Evolutionary conservation across 1,284 basidiomycete genomes (phyloP), one percentile per base, ranked within the genome.

Genomic region (Boletus holoroseus): DNA sequence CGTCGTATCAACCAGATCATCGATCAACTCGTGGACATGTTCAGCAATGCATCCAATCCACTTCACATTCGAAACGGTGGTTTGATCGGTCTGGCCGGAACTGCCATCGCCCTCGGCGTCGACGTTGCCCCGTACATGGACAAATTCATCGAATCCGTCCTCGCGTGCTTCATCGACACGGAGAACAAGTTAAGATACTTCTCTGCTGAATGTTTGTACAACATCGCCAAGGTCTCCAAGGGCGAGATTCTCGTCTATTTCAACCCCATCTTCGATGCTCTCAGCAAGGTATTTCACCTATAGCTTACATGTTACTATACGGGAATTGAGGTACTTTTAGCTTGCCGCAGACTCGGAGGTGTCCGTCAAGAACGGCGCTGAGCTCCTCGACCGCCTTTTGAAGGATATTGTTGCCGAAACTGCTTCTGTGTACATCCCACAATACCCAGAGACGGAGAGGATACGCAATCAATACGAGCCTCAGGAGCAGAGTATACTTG

Each of bases 371-470:
- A 99, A 99, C 64, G 96, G 95, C 7, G 94, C 95, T 1, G 96
- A 99, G 68, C 80, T 99, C n/a, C 80, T 99, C 49, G 96, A 99
- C 69, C 83, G 96, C 24, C 78, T 98, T 15, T 79, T 99, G 63
- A 98, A 99, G 68, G 96, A 99, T 61, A 95, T 98, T 47, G 95
- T 99, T 2, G 90, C 94, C 31, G 96, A 99, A 72, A 91, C 92
- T 2, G 96, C 94, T 0, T 93, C 94, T 0, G 87, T 91, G 48
- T 98, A 98, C 67, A 87, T 98, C 50, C 94, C 94, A 2, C 83
- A 90, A 52, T 91, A 90, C 64, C 82, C 86, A 9, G 88, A 91
- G 65, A 88, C 76, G 3, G 87, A 82, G 69, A 87, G 78, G 64
- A 73, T 79, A 50, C 77, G 82, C 39, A 73, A 78, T 53, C 61